These are phyloP conservation scores for Phytopythium aichiense DNA, from an alignment of 352 stramenopile species.

Conservation along the genomic window DNA sequence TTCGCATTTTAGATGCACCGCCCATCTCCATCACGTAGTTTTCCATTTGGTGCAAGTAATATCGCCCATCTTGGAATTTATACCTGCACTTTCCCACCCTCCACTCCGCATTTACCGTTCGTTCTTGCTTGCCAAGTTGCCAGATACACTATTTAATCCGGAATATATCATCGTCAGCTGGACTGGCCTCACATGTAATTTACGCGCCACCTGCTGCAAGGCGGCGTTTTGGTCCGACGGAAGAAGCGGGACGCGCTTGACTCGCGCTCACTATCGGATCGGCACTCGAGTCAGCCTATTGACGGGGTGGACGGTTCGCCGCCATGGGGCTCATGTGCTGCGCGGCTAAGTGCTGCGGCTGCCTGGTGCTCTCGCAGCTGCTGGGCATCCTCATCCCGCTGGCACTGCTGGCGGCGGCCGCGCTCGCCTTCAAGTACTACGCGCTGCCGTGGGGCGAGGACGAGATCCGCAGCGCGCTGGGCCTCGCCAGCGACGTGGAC, in stretches of 20 bases:
- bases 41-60: background rate
- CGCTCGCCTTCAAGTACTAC: constrained; percentile 69
- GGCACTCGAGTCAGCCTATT: background rate
- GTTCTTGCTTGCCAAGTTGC: too few species aligned
- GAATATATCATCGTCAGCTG: background rate
- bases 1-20: background rate
- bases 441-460: constrained; percentile 70
- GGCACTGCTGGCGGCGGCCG: constrained; percentile 41
- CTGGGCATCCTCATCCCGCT: constrained; percentile 57
- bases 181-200: background rate
- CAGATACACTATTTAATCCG: background rate
- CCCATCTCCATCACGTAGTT: constrained; percentile 1
- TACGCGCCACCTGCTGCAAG: background rate
- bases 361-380: constrained; percentile 67
- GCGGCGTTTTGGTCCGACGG: too few species aligned
- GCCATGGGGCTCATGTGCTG: constrained; percentile 48
- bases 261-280: too few species aligned
- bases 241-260: too few species aligned
- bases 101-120: background rate
- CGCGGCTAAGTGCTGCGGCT: constrained; percentile 72
- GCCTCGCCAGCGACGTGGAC: constrained; percentile 40
- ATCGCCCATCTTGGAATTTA: background rate
- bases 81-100: background rate
- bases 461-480: constrained; percentile 53
- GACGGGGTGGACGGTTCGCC: too few species aligned